A percentile compares a stretch with the other conserved stretches of the same genome.
These are phyloP conservation scores for Millerozyma acaciae DNA, from an alignment of 805 yeast genomes.

Conservation along the genomic window DNA sequence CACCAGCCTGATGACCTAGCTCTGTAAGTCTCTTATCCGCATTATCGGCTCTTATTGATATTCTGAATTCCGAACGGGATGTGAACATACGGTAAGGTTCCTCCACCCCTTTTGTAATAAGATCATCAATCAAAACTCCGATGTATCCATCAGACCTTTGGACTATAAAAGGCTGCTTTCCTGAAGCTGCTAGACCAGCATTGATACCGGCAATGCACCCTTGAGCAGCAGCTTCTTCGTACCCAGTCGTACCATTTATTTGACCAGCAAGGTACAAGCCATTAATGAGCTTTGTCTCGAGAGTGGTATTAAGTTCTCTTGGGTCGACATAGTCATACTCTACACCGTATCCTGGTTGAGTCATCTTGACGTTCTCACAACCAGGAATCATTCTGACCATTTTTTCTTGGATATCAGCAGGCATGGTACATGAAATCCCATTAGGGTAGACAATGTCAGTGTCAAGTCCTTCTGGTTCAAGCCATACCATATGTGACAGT, in stretches of 20 bases:
- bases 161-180: constrained; percentile 46
- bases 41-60: constrained; percentile 88
- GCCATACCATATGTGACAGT: constrained; percentile 78
- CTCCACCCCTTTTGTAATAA: constrained; percentile 90
- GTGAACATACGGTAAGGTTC: constrained; percentile 99
- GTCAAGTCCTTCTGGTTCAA: constrained; percentile 93
- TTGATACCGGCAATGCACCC: constrained; percentile 95
- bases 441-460: constrained; percentile 90
- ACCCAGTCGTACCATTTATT: constrained; percentile 97
- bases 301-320: constrained; percentile 67
- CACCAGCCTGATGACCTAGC: constrained; percentile 62
- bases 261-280: constrained; percentile 94
- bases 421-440: constrained; percentile 95
- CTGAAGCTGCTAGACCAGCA: constrained; percentile 63
- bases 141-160: constrained; percentile 81
- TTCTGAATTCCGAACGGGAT: constrained; percentile 88
- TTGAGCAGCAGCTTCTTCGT: constrained; percentile 98
- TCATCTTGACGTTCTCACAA: constrained; percentile 78
- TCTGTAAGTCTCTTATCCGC: constrained; percentile 84
- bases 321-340: constrained; percentile 97
- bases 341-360: constrained; percentile 98
- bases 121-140: constrained; percentile 91
- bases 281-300: constrained; percentile 74
- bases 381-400: constrained; percentile 82
- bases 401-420: constrained; percentile 79